Evolutionary conservation across 1,139 yeast genomes (phyloP).

Genomic region (Arxiozyma slooffiae): DNA sequence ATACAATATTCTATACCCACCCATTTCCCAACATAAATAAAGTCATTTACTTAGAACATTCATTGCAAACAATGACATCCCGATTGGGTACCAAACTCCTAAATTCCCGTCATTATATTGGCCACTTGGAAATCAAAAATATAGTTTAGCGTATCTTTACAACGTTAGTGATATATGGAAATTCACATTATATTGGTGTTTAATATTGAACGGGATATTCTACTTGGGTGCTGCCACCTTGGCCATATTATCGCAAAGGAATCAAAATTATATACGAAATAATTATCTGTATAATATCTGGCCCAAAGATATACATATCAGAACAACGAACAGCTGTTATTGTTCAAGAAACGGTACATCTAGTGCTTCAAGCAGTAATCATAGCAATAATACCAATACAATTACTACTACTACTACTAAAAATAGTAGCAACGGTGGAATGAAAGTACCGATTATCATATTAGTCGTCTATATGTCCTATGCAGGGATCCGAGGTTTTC

Average conservation of each 20-base stretch:
- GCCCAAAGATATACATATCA: neutral
- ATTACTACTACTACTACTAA: no score
- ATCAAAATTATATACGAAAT: slow-evolving; percentile 12
- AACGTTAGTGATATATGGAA: slow-evolving; percentile 68
- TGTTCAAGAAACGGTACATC: neutral
- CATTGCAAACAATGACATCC: slow-evolving; percentile 39
- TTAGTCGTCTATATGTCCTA: slow-evolving; percentile 34
- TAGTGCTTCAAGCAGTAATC: slow-evolving; percentile 26
- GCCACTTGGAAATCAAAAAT: slow-evolving; percentile 44
- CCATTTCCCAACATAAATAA: neutral
- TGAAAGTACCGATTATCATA: neutral
- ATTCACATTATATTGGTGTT: slow-evolving; percentile 74
- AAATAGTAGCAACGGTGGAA: neutral
- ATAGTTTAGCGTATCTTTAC: slow-evolving; percentile 52
- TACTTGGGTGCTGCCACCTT: slow-evolving; percentile 57
- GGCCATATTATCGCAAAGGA: slow-evolving; percentile 47
- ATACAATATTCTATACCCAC: neutral
- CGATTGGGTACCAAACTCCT: slow-evolving; percentile 77
- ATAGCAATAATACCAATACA: slow-evolving; percentile 35
- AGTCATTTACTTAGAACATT: slow-evolving; percentile 23
- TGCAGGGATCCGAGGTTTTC: slow-evolving; percentile 56
- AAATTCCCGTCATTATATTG: slow-evolving; percentile 70
- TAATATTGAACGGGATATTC: slow-evolving; percentile 55
- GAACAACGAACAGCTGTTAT: neutral
- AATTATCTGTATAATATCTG: slow-evolving; percentile 1